Evolutionary conservation across 2,329 filamentous ascomycete genomes (phyloP).

Genomic region (Fusarium nelsonii): DNA sequence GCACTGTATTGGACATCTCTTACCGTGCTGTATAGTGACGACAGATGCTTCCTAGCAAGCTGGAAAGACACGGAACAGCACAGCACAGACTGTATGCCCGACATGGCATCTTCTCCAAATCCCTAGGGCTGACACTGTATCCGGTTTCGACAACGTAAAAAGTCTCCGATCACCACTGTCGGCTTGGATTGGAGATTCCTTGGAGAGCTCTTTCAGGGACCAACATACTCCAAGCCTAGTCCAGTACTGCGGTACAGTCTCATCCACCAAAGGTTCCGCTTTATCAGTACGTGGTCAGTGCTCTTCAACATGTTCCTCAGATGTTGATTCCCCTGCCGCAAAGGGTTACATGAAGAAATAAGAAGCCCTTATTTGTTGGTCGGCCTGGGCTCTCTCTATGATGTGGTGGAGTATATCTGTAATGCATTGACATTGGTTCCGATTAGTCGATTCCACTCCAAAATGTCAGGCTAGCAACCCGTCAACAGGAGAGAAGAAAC

Average conservation of each 20-base stretch:
- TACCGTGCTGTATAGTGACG: constrained; percentile 34
- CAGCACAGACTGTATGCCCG: background rate
- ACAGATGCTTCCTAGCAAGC: constrained; percentile 12
- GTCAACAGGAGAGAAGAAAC: constrained; percentile 22
- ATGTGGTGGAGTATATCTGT: constrained; percentile 38
- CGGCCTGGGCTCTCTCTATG: constrained; percentile 30
- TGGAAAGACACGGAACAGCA: constrained; percentile 13
- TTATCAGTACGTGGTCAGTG: background rate
- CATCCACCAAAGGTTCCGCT: constrained; percentile 8
- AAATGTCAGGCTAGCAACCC: constrained; percentile 12
- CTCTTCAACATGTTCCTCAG: constrained; percentile 15
- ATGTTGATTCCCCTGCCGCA: constrained; percentile 20
- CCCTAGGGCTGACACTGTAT: constrained; percentile 36
- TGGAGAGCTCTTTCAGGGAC: constrained; percentile 7
- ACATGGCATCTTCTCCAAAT: constrained; percentile 39
- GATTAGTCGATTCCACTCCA: constrained; percentile 33
- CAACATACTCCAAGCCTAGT: background rate
- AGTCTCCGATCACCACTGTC: constrained; percentile 12
- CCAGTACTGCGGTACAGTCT: constrained; percentile 4
- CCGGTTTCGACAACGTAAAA: constrained; percentile 22
- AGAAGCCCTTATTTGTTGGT: constrained; percentile 36
- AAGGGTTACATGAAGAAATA: constrained; percentile 33
- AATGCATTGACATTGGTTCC: constrained; percentile 32
- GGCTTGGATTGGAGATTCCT: constrained; percentile 27
- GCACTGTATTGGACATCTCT: background rate